phyloP scores from a whole-genome alignment of 805 yeast genomes.

The Starmera dryadoides region DNA sequence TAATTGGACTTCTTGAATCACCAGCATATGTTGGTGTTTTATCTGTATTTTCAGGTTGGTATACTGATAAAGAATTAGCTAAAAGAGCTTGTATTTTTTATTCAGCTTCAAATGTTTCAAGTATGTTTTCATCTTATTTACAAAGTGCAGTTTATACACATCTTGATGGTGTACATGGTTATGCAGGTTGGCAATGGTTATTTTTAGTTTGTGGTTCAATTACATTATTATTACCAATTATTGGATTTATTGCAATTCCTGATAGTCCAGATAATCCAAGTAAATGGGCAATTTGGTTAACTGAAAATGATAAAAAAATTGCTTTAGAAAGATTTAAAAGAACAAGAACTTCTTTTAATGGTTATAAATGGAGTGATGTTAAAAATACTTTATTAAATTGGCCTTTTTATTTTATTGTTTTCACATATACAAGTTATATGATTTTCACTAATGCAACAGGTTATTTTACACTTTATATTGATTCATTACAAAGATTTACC shows the following conservation, averaged over 20 bases:
- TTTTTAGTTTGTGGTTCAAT: constrained; percentile 66
- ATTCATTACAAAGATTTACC: constrained; percentile 28
- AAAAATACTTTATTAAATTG: constrained; percentile 41
- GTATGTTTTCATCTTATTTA: constrained; percentile 24
- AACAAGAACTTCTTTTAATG: constrained; percentile 15
- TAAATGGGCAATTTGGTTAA: constrained; percentile 53
- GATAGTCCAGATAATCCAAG: constrained; percentile 43
- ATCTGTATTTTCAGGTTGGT: constrained; percentile 50
- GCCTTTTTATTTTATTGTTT: constrained; percentile 46
- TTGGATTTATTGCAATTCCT: constrained; percentile 59
- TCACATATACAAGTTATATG: constrained; percentile 50
- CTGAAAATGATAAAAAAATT: constrained; percentile 62
- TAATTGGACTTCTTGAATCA: constrained; percentile 59
- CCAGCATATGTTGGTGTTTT: constrained; percentile 50
- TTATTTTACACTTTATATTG: constrained; percentile 46
- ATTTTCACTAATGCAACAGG: constrained; percentile 51
- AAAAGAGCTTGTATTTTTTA: constrained; percentile 54
- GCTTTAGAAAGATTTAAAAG: constrained; percentile 47
- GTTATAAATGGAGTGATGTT: constrained; percentile 42
- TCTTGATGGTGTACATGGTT: constrained; percentile 41
- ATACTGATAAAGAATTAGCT: constrained; percentile 44
- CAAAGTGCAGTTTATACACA: constrained; percentile 24
- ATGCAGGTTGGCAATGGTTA: constrained; percentile 78
- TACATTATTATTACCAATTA: constrained; percentile 52
- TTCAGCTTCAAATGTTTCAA: constrained; percentile 48